Evolutionary conservation across 2,329 filamentous ascomycete species (phyloP).

Genomic region (Escovopsis weberi): DNA sequence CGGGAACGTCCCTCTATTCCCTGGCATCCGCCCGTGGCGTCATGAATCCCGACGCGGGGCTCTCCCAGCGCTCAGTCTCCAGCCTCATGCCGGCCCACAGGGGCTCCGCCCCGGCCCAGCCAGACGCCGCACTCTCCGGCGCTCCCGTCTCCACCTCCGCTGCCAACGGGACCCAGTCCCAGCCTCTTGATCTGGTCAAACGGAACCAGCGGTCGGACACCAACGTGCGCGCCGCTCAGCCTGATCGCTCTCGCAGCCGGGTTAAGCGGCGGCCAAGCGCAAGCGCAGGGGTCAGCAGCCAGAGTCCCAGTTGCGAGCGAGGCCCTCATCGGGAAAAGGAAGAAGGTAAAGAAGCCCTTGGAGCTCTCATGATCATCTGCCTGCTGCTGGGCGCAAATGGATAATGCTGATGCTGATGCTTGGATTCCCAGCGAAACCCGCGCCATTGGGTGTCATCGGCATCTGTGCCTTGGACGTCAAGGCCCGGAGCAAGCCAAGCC

Average conservation of each 20-base stretch:
- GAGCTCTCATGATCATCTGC: neutral
- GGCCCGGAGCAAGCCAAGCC: slow-evolving; percentile 88
- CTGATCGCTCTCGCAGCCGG: slow-evolving; percentile 49
- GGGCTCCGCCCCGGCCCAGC: slow-evolving; percentile 22
- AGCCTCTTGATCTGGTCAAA: slow-evolving; percentile 31
- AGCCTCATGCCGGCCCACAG: slow-evolving; percentile 33
- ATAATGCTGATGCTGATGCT: neutral
- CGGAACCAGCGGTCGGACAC: slow-evolving; percentile 25
- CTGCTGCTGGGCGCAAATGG: neutral
- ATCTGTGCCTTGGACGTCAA: slow-evolving; percentile 94
- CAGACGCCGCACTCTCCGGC: slow-evolving; percentile 35
- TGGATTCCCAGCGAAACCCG: slow-evolving; percentile 32
- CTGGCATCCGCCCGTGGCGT: slow-evolving; percentile 40
- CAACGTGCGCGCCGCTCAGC: slow-evolving; percentile 26
- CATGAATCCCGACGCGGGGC: slow-evolving; percentile 35
- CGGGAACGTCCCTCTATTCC: slow-evolving; percentile 60
- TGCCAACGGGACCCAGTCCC: slow-evolving; percentile 21
- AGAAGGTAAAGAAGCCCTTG: slow-evolving; percentile 24
- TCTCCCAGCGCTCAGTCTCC: slow-evolving; percentile 27
- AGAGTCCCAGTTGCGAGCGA: slow-evolving; percentile 63
- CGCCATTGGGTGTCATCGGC: slow-evolving; percentile 59
- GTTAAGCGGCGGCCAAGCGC: slow-evolving; percentile 65
- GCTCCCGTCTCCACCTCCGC: slow-evolving; percentile 39
- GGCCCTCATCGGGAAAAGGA: slow-evolving; percentile 42
- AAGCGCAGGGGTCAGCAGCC: slow-evolving; percentile 68